Percentiles rank a stretch among this genome's conserved stretches.
Conservation (phyloP, 768 basidiomycete genomes). For the Lanmaoa pseudosensibilis region DNA sequence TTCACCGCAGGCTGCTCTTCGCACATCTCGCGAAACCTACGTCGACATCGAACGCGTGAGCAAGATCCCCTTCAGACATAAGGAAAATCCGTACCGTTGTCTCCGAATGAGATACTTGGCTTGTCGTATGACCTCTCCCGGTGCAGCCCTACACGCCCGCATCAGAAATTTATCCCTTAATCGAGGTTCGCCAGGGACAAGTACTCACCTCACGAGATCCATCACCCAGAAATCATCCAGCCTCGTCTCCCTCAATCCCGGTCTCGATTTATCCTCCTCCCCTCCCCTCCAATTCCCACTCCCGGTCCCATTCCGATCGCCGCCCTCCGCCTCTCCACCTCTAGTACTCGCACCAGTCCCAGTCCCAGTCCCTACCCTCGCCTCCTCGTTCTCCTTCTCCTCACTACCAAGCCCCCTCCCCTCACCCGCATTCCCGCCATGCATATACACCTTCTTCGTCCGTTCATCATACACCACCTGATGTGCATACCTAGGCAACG, state of each 20-base stretch:
- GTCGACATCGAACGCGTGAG: neutral
- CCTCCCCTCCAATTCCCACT: neutral
- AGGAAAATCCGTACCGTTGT: slow-evolving; percentile 57
- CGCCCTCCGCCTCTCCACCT: neutral
- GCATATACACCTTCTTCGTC: slow-evolving; percentile 60
- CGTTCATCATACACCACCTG: slow-evolving; percentile 71
- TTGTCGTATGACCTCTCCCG: slow-evolving; percentile 62
- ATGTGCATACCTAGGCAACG: slow-evolving; percentile 71
- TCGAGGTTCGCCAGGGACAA: neutral
- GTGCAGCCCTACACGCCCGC: slow-evolving; percentile 46
- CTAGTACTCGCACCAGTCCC: neutral
- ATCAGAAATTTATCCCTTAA: neutral
- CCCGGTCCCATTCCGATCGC: neutral
- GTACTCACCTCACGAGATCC: slow-evolving; percentile 58
- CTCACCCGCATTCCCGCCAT: slow-evolving; percentile 73
- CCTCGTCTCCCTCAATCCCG: slow-evolving; percentile 41
- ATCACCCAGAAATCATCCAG: slow-evolving; percentile 82
- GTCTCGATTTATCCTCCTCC: slow-evolving; percentile 10
- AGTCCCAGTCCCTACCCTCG: neutral
- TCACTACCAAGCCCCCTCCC: slow-evolving; percentile 18
- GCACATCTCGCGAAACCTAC: slow-evolving; percentile 83
- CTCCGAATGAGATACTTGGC: slow-evolving; percentile 64
- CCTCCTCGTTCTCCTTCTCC: slow-evolving; percentile 26
- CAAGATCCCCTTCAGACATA: neutral
- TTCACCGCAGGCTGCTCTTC: slow-evolving; percentile 55